Evolutionary conservation across 2,329 filamentous ascomycete genomes (phyloP), one percentile per base, ranked within the genome.

Genomic region (Trichoderma citrinoviride): DNA sequence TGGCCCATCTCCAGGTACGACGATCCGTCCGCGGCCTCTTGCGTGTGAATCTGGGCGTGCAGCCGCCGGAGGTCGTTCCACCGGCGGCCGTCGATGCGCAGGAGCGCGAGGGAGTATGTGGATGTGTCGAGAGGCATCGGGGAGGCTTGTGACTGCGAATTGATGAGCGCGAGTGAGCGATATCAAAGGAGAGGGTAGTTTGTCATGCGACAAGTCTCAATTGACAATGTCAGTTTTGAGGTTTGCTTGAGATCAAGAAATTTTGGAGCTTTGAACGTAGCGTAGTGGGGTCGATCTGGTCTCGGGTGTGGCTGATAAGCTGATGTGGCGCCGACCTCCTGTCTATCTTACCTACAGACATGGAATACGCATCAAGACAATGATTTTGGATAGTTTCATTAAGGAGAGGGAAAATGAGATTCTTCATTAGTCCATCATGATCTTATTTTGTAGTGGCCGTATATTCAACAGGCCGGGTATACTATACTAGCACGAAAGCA

Each of bases 51-150:
- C 78, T 96, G 91, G 54, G 91, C 94, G 74, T 92, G 88, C 57
- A 97, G 85, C 7, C 92, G 88, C 29, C 95, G 92, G 44, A 99
- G 86, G 77, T 99, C 95, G 80, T 99, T 98, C 95, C 95, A 99
- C 71, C 95, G 88, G 67, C 95, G 89, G 67, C 91, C 90, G 74
- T 90, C 94, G 69, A 92, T 88, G 73, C 90, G 90, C 68, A 93
- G 84, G 61, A 95, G 90, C 67, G 92, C 93, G 67, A 97, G 87
- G 56, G 88, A 87, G 82, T 97, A 98, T 58, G 91, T 93, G 14
- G 92, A 94, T 7, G 93, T 97, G 79, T 97, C 94, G 76, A 98
- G 91, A 65, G 94, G 93, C 94, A 97, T 97, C 70, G 27, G 3
- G 19, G 17, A 5, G 12, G 37, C 23, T 53, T 21, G 3, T 5